Base-by-base conservation (phyloP, 2,329 filamentous ascomycete genomes). In the Neonectria neomacrospora region DNA sequence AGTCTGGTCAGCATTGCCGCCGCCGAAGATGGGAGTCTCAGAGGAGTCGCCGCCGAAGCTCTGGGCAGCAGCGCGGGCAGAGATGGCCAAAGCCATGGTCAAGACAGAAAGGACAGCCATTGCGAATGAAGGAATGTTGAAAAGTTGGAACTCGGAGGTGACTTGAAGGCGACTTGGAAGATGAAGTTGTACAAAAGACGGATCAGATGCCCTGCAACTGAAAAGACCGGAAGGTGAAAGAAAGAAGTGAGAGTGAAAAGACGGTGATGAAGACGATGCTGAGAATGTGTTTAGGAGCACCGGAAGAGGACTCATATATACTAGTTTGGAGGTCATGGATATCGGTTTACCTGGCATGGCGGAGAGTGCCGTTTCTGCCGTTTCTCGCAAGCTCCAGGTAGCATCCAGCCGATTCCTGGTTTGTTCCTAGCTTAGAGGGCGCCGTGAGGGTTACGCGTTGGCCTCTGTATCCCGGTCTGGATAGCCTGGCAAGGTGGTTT, bases 161-260 rank as follows among this genome's bases (percentile, higher is more conserved):
- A 37, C 16, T 47, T 30, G 42, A 41, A n/a, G n/a, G n/a, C n/a
- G n/a, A n/a, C n/a, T n/a, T n/a, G n/a, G n/a, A n/a, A 56, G 61
- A 52, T 39, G 51, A 59, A 70, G 64, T 61, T 47, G 59, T 66
- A 54, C 44, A 67, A 70, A 54, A 56, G 60, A 72, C 63, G 67
- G 54, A 71, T 61, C 67, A 73, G 71, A 68, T 71, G 71, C 65
- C 59, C 71, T 64, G 71, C 71, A 73, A 71, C 71, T 73, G 70
- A 64, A 68, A 63, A 66, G 67, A 67, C 61, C 34, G 60, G 51
- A 51, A 37, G 28, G 63, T 67, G 65, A 72, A 72, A 64, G 61
- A 63, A 72, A 69, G 59, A 57, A 71, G 61, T 39, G 63, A 60
- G 51, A 48, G 54, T 62, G 41, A 58, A 71, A 64, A 62, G 47